Evolutionary conservation across 1,139 yeast species (phyloP).

Genomic region (Magnusiomyces suaveolens): DNA sequence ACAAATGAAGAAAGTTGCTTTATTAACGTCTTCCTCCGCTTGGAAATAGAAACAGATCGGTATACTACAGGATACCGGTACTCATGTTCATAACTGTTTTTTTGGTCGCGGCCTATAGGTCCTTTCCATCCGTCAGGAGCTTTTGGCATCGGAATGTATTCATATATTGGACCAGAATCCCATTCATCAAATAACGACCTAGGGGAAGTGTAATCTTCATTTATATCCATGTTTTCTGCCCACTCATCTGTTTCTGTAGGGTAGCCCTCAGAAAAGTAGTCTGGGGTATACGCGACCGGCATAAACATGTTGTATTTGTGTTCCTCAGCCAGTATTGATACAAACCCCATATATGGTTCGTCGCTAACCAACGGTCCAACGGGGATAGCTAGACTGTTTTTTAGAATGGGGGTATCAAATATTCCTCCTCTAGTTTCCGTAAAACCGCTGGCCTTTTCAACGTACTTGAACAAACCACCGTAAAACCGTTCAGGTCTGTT

Average conservation of each 20-base stretch:
- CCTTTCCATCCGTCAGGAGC: not conserved
- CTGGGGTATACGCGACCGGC: conserved; percentile 26
- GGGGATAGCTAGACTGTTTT: conserved; percentile 18
- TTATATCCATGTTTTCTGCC: conserved; percentile 21
- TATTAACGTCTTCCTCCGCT: not conserved
- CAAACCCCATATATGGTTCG: conserved; percentile 21
- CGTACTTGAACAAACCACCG: conserved; percentile 2
- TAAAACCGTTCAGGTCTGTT: not conserved
- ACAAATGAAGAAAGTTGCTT: not conserved
- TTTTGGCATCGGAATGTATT: not conserved
- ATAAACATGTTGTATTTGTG: conserved; percentile 10
- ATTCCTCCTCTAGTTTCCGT: conserved; percentile 12
- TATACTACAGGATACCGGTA: not conserved
- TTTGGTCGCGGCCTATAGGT: not conserved
- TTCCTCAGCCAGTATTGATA: not conserved
- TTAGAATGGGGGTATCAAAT: not conserved
- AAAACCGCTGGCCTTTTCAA: not conserved
- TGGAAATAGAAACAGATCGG: not conserved
- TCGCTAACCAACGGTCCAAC: conserved; percentile 23
- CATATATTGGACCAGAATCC: not conserved
- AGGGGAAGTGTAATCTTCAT: conserved; percentile 13
- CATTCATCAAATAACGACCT: not conserved
- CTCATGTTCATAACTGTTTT: not conserved
- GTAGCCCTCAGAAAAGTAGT: conserved; percentile 19
- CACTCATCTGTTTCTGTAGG: conserved; percentile 20